Percentiles rank a stretch among this genome's conserved stretches.
These are phyloP conservation scores for Quercus tomentella DNA, from an alignment of 331 rosid species.

Conservation along the genomic window DNA sequence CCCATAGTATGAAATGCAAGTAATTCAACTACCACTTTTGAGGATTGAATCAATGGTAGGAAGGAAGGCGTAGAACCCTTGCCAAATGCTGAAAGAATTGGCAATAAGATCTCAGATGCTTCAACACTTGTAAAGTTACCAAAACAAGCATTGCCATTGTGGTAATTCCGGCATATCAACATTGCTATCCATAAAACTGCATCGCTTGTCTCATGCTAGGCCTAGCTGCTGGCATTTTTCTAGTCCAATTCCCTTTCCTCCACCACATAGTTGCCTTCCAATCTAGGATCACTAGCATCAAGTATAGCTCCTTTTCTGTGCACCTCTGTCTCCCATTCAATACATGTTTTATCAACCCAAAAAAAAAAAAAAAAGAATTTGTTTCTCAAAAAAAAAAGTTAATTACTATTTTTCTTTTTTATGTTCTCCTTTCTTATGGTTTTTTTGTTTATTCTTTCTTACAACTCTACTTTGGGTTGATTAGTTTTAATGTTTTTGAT, in stretches of 20 bases:
- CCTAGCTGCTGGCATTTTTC: background rate
- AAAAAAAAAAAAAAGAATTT: no score
- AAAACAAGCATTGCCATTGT: background rate
- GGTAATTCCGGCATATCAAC: background rate
- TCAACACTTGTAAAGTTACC: background rate
- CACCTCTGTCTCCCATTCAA: no score
- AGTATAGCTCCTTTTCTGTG: background rate
- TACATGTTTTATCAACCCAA: no score
- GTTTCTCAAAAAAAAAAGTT: no score
- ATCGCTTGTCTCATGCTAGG: background rate
- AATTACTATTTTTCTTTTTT: no score
- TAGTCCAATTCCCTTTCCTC: background rate
- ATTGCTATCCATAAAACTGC: background rate
- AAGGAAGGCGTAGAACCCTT: background rate
- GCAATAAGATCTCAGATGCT: background rate
- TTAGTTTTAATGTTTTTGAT: no score
- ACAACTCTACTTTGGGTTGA: no score
- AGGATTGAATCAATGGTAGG: background rate
- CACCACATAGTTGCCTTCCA: background rate
- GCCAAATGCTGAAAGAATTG: background rate
- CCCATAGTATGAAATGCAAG: background rate
- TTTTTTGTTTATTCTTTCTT: no score
- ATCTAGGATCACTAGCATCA: background rate
- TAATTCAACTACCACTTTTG: background rate
- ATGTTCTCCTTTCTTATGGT: no score